Conservation (phyloP, 768 basidiomycete species). For the Termitomyces heimii region DNA sequence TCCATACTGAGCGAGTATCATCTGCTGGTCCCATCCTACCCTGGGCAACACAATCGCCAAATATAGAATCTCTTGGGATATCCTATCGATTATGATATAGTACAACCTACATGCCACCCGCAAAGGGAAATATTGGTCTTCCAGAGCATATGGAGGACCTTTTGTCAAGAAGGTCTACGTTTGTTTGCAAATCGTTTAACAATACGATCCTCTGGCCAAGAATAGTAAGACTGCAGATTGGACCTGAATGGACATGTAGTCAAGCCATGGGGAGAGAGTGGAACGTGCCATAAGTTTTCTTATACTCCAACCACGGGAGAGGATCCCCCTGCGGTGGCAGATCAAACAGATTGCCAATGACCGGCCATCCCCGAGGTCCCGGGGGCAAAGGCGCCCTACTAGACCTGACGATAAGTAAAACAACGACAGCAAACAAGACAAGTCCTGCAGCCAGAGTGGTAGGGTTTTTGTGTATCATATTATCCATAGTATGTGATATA, state of each 20-base stretch:
- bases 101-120: constrained; percentile 27
- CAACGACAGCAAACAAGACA: no score
- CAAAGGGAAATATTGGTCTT: constrained; percentile 28
- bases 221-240: constrained; percentile 21
- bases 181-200: constrained; percentile 20
- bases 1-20: constrained; percentile 24
- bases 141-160: constrained; percentile 25
- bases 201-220: constrained; percentile 20
- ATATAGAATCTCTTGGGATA: no score
- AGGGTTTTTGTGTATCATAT: no score
- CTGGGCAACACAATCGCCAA: constrained; percentile 8
- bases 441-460: no score
- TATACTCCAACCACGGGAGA: constrained; percentile 16
- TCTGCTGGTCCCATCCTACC: constrained; percentile 23
- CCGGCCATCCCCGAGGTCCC: constrained; percentile 25
- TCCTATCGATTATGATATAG: no score
- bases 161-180: constrained; percentile 31
- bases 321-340: constrained; percentile 18
- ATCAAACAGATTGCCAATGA: constrained; percentile 27
- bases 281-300: constrained; percentile 15
- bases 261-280: neutral
- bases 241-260: constrained; percentile 7
- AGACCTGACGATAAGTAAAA: neutral
- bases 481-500: no score
- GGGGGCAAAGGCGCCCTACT: constrained; percentile 18